Evolutionary conservation across 225 moss, liverwort and hornwort species (phyloP), one percentile per base, ranked within the genome.

Genomic region (Pleurozium schreberi): DNA sequence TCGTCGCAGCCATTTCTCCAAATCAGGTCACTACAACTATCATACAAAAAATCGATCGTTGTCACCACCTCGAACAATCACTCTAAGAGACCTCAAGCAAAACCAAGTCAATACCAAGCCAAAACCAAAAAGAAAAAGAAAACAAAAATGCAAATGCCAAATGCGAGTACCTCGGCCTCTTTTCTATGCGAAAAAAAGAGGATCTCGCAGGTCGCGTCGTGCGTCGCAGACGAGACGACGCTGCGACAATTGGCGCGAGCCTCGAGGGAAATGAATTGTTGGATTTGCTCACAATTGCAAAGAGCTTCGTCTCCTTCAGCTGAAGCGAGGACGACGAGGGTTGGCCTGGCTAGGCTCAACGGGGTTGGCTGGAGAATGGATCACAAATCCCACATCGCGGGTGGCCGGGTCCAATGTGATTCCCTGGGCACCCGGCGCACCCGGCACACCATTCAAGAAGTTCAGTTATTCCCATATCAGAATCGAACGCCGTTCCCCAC

Each of bases 1-100:
- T 90, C 84, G 91, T 85, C 78, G 88, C 91, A 62, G 93, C 89
- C 93, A 94, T 93, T 22, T 76, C 84, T 74, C 84, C 58, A 75
- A 85, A 69, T 68, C 89, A 69, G 78, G 45, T 23, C 66, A 68
- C 76, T 31, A 49, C 52, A 52, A 23, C 80, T 87, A 57, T 18
- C 40, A 58, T 28, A 47, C 17, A 53, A 88, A 38, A 21, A 90
- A 78, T 33, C 26, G 0, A 49, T 71, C 43, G 66, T 82, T 55
- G 7, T 53, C 57, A 83, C 62, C 67, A 62, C 61, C 70, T 79
- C 38, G 25, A 69, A 31, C 22, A 84, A 61, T n/a, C 76, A 86
- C 70, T 76, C 64, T 42, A 31, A 42, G 36, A 38, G 21, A 20
- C 52, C 66, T 76, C 60, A 75, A 69, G 18, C 36, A 60, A 81